phyloP scores from a whole-genome alignment of 1,139 yeast genomes.

The Candida gigantensis region DNA sequence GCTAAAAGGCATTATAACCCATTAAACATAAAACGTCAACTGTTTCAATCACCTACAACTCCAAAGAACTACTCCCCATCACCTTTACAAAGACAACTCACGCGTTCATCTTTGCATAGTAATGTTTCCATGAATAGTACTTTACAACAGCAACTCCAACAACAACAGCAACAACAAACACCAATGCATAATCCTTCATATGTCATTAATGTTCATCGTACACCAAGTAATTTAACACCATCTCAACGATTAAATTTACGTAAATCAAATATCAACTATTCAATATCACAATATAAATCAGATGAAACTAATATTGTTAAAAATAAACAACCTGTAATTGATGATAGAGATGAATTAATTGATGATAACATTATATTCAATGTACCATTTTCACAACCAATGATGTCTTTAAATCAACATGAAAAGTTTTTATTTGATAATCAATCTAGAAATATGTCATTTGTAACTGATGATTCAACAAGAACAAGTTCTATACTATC shows the following conservation, averaged over 20 bases:
- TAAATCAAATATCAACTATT: constrained; percentile 28
- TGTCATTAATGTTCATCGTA: constrained; percentile 26
- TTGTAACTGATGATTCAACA: constrained; percentile 37
- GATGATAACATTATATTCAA: constrained; percentile 54
- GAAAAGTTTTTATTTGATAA: constrained; percentile 27
- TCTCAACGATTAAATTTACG: constrained; percentile 40
- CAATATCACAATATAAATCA: constrained; percentile 24
- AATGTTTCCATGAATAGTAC: constrained; percentile 11
- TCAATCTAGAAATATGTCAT: constrained; percentile 21
- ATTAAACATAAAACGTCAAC: constrained; percentile 3
- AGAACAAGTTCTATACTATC: constrained; percentile 47
- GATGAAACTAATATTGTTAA: constrained; percentile 14
- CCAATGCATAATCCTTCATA: constrained; percentile 15
- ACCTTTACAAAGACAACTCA: constrained; percentile 21
- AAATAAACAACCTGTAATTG: constrained; percentile 19
- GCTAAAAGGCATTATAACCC: constrained; percentile 4
- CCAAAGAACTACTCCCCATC: constrained; percentile 18
- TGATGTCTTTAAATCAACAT: constrained; percentile 27
- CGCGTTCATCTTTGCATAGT: constrained; percentile 22
- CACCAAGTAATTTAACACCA: constrained; percentile 35
- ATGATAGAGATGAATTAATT: constrained; percentile 44
- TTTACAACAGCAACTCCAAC: constrained; percentile 2
- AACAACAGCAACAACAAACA: constrained; percentile 5
- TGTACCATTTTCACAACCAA: constrained; percentile 63
- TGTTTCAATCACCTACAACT: not conserved